phyloP scores from a whole-genome alignment of 768 basidiomycete species.

The Serendipita sp. region DNA sequence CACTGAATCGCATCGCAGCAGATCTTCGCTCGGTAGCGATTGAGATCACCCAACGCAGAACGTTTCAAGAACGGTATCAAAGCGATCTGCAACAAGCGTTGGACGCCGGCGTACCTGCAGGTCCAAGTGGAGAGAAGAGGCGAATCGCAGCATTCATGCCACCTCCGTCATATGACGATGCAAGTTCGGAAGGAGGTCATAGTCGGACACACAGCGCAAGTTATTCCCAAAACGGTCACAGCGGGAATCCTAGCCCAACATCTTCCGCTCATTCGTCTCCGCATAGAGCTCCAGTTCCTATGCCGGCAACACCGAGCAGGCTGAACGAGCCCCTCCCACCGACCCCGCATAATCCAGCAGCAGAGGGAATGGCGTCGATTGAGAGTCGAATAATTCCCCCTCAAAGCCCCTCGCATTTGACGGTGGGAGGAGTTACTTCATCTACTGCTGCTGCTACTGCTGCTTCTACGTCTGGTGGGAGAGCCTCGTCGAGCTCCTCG shows the following conservation, averaged over 20 bases:
- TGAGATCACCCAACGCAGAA: constrained; percentile 69
- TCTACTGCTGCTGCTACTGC: background rate
- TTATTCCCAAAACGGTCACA: constrained; percentile 7
- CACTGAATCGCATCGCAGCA: constrained; percentile 49
- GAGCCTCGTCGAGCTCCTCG: constrained; percentile 18
- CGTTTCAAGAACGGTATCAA: constrained; percentile 69
- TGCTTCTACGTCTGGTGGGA: constrained; percentile 17
- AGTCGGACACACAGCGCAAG: background rate
- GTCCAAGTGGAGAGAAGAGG: constrained; percentile 3
- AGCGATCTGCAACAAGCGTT: constrained; percentile 63
- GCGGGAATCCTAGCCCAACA: constrained; percentile 5
- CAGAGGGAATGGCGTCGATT: background rate
- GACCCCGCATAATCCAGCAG: constrained; percentile 12
- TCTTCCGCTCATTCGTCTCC: constrained; percentile 16
- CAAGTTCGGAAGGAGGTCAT: background rate
- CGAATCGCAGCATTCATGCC: constrained; percentile 50
- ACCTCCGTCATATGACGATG: constrained; percentile 45
- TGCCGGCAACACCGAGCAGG: constrained; percentile 11
- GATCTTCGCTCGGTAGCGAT: constrained; percentile 76
- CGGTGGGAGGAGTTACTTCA: too few species aligned
- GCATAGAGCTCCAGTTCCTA: constrained; percentile 4
- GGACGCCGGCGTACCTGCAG: constrained; percentile 35
- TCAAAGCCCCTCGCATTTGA: constrained; percentile 12
- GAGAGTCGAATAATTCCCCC: constrained; percentile 11
- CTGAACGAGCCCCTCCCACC: constrained; percentile 17